phyloP scores from a whole-genome alignment of 768 basidiomycete genomes.

The Boletellus sp. region DNA sequence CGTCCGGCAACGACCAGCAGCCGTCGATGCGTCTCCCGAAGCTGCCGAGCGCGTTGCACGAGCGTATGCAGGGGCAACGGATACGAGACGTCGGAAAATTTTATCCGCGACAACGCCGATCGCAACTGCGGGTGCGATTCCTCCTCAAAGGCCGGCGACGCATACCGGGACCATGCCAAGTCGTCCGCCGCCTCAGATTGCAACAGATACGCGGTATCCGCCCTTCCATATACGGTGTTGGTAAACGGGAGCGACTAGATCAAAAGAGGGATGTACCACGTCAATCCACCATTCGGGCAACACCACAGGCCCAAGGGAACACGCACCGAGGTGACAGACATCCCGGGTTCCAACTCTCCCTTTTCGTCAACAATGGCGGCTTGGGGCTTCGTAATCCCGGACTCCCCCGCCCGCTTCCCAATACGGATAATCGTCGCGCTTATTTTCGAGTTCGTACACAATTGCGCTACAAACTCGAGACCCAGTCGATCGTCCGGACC shows the following conservation, averaged over 20 bases:
- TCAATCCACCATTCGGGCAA: not conserved
- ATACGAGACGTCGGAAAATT: constrained; percentile 51
- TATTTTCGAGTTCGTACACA: constrained; percentile 59
- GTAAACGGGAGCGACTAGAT: constrained; percentile 47
- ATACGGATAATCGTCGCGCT: constrained; percentile 75
- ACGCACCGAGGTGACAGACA: constrained; percentile 8
- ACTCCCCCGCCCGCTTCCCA: constrained; percentile 27
- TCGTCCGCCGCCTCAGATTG: constrained; percentile 83
- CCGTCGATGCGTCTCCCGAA: constrained; percentile 32
- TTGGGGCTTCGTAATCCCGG: constrained; percentile 53
- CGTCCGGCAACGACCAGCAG: constrained; percentile 72
- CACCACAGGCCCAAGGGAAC: not conserved
- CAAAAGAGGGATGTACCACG: not conserved
- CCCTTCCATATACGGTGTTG: constrained; percentile 70
- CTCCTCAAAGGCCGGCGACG: constrained; percentile 23
- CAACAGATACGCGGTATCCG: constrained; percentile 61
- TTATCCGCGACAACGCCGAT: constrained; percentile 57
- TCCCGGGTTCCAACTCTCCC: constrained; percentile 29
- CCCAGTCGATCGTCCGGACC: constrained; percentile 92
- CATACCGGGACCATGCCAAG: constrained; percentile 67
- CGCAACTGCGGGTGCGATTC: constrained; percentile 7
- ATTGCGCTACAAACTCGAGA: constrained; percentile 74
- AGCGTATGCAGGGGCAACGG: constrained; percentile 55
- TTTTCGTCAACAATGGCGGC: constrained; percentile 58
- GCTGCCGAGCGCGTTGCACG: constrained; percentile 37